These are phyloP conservation scores for Vigna radiata DNA, from an alignment of 306 rosid species.

Conservation along the genomic window DNA sequence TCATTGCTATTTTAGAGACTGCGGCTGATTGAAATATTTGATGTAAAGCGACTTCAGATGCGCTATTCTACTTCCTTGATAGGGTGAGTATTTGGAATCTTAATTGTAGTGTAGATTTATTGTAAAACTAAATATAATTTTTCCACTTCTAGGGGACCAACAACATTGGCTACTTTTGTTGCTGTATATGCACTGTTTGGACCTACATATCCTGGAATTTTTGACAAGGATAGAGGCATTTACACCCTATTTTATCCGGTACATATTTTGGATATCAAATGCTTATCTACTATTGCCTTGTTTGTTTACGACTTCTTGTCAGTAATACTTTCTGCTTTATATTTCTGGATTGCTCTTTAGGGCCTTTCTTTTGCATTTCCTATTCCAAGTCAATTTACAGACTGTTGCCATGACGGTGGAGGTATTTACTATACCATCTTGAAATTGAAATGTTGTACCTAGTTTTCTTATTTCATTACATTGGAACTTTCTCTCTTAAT, in stretches of 20 bases:
- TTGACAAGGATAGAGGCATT: constrained; percentile 86
- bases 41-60: constrained; percentile 96
- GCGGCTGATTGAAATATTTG: constrained; percentile 96
- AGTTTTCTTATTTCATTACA: constrained; percentile 42
- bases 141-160: constrained; percentile 73
- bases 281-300: constrained; percentile 2
- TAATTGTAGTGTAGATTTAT: constrained; percentile 18
- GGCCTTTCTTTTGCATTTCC: constrained; percentile 99
- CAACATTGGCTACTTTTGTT: constrained; percentile 88
- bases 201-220: constrained; percentile 93
- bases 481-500: constrained; percentile 38
- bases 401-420: constrained; percentile 87
- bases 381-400: constrained; percentile 90
- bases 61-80: constrained; percentile 87
- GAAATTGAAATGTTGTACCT: constrained; percentile 13
- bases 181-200: constrained; percentile 97
- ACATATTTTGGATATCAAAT: constrained; percentile 46
- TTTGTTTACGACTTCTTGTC: neutral
- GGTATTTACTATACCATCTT: constrained; percentile 56
- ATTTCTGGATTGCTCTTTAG: constrained; percentile 50
- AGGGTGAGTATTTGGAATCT: constrained; percentile 66
- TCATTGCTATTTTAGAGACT: constrained; percentile 65
- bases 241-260: constrained; percentile 96
- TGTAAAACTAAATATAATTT: constrained; percentile 18
- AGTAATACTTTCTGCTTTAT: constrained; percentile 25